Evolutionary conservation across 2,329 filamentous ascomycete species (phyloP), one percentile per base, ranked within the genome.

Genomic region (Emmonsiellopsis sp.): DNA sequence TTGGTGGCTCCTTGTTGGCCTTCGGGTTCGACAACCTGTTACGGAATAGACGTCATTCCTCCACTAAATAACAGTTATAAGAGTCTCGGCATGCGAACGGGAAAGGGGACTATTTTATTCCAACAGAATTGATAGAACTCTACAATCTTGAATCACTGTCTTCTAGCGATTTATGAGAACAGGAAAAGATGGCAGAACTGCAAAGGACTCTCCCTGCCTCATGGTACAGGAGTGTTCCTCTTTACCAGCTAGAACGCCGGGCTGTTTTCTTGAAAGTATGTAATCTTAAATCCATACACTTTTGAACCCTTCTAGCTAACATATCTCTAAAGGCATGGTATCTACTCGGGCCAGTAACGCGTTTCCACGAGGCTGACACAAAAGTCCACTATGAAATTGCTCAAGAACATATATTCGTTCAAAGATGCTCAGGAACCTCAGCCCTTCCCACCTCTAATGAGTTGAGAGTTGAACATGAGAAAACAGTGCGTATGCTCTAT

Each of bases 261-360:
- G 75, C 74, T 5, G 73, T 79, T 8, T 78, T 79, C 58, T 53
- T 75, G 45, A 78, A 77, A 61, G 74, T 72, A 60, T 54, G 55
- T 42, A 7, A 6, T 2, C 9, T 32, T 43, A 2, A n/a, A 11
- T 10, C 13, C 35, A 16, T 46, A 9, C 7, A 30, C 35, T 8
- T n/a, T 55, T 16, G 1, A 49, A 50, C 13, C 31, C 43, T 61
- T 56, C 43, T 16, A 31, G 8, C 42, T 45, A 43, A 59, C 5
- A 55, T 44, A 41, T 38, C 45, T 32, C 16, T 11, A 42, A 46
- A 78, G 75, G 71, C 75, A 37, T 79, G 76, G 77, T 78, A 79
- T 62, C 67, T 79, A 30, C 67, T 79, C 1, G 77, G 77, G 1
- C 77, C 77, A 0, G 68, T 79, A n/a, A 78, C 76, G 11, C 67